Conservation (phyloP, 805 yeast genomes). For the Scheffersomyces ergatensis region DNA sequence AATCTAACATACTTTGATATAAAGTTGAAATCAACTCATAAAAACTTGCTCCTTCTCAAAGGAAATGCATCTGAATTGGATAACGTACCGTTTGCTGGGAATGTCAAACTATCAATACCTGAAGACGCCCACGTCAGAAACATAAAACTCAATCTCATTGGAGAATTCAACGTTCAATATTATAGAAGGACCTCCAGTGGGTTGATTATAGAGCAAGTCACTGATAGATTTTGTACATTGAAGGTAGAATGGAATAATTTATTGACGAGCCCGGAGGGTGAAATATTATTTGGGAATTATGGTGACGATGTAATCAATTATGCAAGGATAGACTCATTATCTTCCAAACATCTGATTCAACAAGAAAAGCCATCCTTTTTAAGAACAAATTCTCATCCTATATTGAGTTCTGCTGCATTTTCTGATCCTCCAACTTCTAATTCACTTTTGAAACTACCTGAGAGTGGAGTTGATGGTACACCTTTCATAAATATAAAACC, state of each 20-base stretch:
- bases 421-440: not conserved
- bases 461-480: conserved; percentile 42
- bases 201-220: conserved; percentile 27
- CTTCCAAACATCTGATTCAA: not conserved
- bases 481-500: conserved; percentile 33
- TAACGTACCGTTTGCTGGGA: conserved; percentile 42
- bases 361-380: conserved; percentile 22
- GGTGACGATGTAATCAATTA: conserved; percentile 25
- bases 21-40: conserved; percentile 36
- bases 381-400: conserved; percentile 32
- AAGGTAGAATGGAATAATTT: conserved; percentile 49
- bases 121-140: conserved; percentile 38
- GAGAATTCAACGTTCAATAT: conserved; percentile 44
- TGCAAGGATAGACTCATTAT: not conserved
- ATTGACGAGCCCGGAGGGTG: conserved; percentile 37
- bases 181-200: conserved; percentile 30
- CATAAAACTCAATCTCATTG: conserved; percentile 38
- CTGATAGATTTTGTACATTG: conserved; percentile 38
- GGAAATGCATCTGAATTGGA: conserved; percentile 47
- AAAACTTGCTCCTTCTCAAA: conserved; percentile 39
- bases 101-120: conserved; percentile 44
- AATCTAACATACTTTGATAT: conserved; percentile 36
- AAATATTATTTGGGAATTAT: conserved; percentile 37
- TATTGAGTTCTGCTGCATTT: conserved; percentile 4
- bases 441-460: conserved; percentile 22